Evolutionary conservation across 169 alveolate species (phyloP).

Genomic region (Plasmodium blacklocki): DNA sequence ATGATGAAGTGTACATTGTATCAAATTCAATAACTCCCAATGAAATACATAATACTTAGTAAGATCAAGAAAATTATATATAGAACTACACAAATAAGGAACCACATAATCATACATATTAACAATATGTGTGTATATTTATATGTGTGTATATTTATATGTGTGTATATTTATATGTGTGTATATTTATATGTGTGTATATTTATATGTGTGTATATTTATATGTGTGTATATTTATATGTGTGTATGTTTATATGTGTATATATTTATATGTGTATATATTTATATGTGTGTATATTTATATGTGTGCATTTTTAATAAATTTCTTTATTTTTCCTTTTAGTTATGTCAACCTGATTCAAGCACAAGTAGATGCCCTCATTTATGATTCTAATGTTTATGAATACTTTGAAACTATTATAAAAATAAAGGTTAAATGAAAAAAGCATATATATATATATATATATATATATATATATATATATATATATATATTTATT

Average conservation of each 20-base stretch:
- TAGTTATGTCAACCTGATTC: conserved; percentile 55
- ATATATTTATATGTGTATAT: background rate
- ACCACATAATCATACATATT: background rate
- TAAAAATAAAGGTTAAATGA: conserved; percentile 49
- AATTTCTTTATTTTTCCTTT: background rate
- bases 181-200: background rate
- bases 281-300: background rate
- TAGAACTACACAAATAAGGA: too few relatives aligned
- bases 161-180: background rate
- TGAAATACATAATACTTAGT: conserved; percentile 42
- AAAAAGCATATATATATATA: background rate
- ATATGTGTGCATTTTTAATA: background rate
- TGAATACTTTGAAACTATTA: conserved; percentile 16
- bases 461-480: background rate
- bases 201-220: background rate
- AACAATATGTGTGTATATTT: background rate
- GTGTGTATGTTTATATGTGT: background rate
- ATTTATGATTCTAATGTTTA: conserved; percentile 44
- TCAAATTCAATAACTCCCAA: conserved; percentile 62
- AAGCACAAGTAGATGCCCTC: conserved; percentile 64
- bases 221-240: background rate
- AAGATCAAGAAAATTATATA: background rate
- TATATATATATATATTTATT: background rate
- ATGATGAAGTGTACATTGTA: conserved; percentile 62
- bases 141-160: background rate